phyloP scores from a whole-genome alignment of 495 filamentous ascomycete species.

The Platismatia glauca region DNA sequence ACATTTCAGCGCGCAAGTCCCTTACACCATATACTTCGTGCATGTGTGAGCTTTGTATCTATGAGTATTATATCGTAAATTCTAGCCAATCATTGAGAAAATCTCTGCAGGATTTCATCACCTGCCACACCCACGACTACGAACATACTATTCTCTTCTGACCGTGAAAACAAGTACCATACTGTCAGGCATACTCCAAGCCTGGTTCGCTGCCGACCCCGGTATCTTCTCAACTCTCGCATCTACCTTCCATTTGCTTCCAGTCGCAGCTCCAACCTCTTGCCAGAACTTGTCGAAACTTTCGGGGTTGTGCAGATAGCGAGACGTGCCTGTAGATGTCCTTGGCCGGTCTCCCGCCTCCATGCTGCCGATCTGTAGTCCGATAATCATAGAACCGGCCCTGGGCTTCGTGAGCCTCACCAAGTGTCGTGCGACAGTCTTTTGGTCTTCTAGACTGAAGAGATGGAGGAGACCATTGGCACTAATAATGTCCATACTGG shows the following conservation, averaged over 20 bases:
- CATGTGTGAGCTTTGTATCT: no score
- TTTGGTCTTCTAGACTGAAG: conserved; percentile 46
- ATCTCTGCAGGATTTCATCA: background rate
- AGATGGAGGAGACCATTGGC: conserved; percentile 50
- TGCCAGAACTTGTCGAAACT: conserved; percentile 44
- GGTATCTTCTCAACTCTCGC: conserved; percentile 5
- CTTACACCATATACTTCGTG: no score
- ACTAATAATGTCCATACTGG: conserved; percentile 46
- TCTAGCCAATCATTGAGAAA: background rate
- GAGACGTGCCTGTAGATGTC: conserved; percentile 9
- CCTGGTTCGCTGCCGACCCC: background rate
- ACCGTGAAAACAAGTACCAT: background rate
- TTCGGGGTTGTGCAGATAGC: conserved; percentile 37
- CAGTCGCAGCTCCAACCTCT: conserved; percentile 38
- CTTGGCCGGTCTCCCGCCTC: conserved; percentile 25
- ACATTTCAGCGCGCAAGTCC: no score
- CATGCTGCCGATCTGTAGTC: conserved; percentile 37
- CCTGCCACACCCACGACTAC: background rate
- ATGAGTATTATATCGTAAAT: background rate
- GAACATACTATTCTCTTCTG: background rate
- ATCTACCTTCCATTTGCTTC: conserved; percentile 37
- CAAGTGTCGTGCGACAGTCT: conserved; percentile 36
- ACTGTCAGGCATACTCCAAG: background rate
- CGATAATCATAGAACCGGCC: conserved; percentile 40
- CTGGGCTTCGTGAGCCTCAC: conserved; percentile 35